Percentiles rank a stretch among this genome's conserved stretches.
These are phyloP conservation scores for Hericium coralloides DNA, from an alignment of 768 basidiomycete genomes.

Conservation along the genomic window DNA sequence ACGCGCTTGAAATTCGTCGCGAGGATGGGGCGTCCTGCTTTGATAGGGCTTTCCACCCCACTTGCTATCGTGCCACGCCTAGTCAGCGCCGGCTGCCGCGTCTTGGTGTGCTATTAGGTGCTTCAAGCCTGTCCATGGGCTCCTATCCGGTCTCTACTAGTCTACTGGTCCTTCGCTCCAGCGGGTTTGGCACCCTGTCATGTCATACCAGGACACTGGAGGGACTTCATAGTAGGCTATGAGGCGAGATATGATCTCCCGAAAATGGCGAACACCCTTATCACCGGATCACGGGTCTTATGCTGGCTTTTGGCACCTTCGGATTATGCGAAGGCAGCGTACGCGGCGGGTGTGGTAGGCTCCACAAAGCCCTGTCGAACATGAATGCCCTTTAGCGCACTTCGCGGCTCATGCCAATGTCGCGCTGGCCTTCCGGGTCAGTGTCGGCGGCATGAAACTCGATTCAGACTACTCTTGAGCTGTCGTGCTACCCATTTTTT, in stretches of 20 bases:
- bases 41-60: not conserved
- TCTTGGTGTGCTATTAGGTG: too few relatives aligned
- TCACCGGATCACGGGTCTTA: too few relatives aligned
- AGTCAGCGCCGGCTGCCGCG: too few relatives aligned
- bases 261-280: too few relatives aligned
- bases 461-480: constrained; percentile 28
- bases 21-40: not conserved
- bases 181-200: too few relatives aligned
- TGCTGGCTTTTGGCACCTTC: too few relatives aligned
- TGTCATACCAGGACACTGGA: too few relatives aligned
- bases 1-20: not conserved
- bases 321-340: not conserved
- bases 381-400: constrained; percentile 19
- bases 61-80: not conserved
- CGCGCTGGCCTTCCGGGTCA: not conserved
- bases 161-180: too few relatives aligned
- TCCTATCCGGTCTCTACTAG: too few relatives aligned
- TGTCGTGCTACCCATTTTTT: constrained; percentile 14
- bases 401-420: constrained; percentile 17
- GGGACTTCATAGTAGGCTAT: too few relatives aligned
- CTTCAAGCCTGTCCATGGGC: too few relatives aligned
- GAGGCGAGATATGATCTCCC: too few relatives aligned
- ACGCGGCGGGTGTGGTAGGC: not conserved
- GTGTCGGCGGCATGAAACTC: constrained; percentile 16
- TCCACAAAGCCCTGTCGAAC: not conserved